phyloP scores from a whole-genome alignment of 2,329 filamentous ascomycete genomes.

The Penicillium janthinellum region DNA sequence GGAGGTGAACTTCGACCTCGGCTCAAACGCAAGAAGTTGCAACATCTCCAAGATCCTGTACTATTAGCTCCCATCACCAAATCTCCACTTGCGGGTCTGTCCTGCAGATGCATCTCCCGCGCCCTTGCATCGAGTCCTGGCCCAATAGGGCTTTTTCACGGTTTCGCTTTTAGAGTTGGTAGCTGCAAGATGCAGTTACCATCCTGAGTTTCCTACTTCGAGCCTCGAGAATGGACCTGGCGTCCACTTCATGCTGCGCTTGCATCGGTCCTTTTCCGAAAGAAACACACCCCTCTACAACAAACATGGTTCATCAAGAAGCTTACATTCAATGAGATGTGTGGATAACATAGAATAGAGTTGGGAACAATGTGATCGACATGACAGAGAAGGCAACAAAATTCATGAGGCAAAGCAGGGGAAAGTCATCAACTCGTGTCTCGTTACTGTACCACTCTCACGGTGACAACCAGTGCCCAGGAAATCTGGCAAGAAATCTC shows the following conservation, averaged over 20 bases:
- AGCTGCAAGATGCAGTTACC: background rate
- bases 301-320: background rate
- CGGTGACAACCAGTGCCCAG: slow-evolving; percentile 13
- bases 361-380: slow-evolving; percentile 11
- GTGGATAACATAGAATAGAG: slow-evolving; percentile 11
- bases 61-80: slow-evolving; percentile 15
- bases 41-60: slow-evolving; percentile 16
- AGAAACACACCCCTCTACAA: background rate
- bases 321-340: slow-evolving; percentile 7
- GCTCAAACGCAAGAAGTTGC: background rate
- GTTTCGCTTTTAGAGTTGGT: background rate
- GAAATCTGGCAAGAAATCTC: slow-evolving; percentile 7
- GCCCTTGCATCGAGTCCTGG: slow-evolving; percentile 14
- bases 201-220: background rate
- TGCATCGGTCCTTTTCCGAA: background rate
- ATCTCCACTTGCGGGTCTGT: slow-evolving; percentile 7
- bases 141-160: background rate
- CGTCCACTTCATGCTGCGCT: background rate
- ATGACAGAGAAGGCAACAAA: slow-evolving; percentile 9
- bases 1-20: background rate
- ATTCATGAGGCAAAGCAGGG: background rate
- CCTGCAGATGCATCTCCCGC: slow-evolving; percentile 3
- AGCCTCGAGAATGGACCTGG: background rate
- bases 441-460: slow-evolving; percentile 22
- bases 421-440: slow-evolving; percentile 26